phyloP scores from a whole-genome alignment of 164 flowering plant genomes.

The Vitis cinerea region DNA sequence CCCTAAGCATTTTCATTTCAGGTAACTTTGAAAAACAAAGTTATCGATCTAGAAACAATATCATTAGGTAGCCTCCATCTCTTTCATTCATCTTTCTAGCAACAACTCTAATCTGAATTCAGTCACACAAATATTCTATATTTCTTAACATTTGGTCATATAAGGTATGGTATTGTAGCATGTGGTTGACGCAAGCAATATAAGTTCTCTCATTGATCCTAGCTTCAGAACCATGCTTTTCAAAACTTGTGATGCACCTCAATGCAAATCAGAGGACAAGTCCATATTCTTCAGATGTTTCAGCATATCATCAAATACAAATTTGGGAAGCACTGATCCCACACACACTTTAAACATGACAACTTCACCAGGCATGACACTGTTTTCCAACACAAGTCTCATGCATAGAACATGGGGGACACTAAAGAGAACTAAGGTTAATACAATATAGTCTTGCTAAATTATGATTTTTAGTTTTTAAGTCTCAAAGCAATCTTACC shows the following conservation, averaged over 20 bases:
- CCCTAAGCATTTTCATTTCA: no score
- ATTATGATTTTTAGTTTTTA: constrained; percentile 41
- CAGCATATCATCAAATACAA: constrained; percentile 24
- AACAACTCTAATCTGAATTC: background rate
- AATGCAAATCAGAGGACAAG: constrained; percentile 10
- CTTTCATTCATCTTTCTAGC: background rate
- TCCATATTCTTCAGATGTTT: constrained; percentile 14
- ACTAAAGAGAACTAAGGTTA: constrained; percentile 42
- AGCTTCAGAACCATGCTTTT: constrained; percentile 4
- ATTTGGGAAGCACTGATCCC: constrained; percentile 10
- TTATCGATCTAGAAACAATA: no score
- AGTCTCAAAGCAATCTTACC: constrained; percentile 97
- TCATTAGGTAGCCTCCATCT: background rate
- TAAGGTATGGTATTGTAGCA: background rate
- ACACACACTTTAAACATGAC: constrained; percentile 16
- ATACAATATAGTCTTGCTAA: constrained; percentile 42
- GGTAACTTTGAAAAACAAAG: no score
- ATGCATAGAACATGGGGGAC: constrained; percentile 37
- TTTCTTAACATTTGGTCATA: background rate
- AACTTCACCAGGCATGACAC: constrained; percentile 26
- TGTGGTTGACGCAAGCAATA: background rate
- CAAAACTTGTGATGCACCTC: constrained; percentile 8
- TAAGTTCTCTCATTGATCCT: background rate
- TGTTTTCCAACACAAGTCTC: constrained; percentile 30
- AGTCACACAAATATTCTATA: constrained; percentile 1